Base-by-base conservation (phyloP, 371 early-diverging fungal species). In the Syncephalastrum racemosum region DNA sequence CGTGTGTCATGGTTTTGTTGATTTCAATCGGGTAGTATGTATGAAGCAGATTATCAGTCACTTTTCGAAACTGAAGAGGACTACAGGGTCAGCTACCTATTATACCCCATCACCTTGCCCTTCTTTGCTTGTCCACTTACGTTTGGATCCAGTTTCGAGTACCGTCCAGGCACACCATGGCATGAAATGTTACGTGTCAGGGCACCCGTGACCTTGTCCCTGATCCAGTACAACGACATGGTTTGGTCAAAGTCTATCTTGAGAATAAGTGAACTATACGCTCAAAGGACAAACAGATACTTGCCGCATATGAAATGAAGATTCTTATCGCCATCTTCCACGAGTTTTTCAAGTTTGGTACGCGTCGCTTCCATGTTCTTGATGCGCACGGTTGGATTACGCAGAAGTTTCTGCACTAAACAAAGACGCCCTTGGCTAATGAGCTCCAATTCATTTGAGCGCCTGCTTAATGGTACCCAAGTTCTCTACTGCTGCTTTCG, bases 21-120 rank as follows among this genome's bases (percentile, higher is more conserved):
- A 89, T 80, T 53, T 91, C 90, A 48, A 90, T 87, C 1, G 90
- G 90, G 62, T 89, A 91, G 71, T 84, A 91, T 15, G 76, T 82
- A 16, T 80, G 67, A 62, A 77, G 81, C 4, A 88, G 70, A 12
- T 51, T 68, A 5, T 74, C 67, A 4, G 79, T 69, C 44, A 66
- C 67, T 22, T 47, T 52, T 40, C 77, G 81, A 59, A 77, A 82
- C 83, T 84, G 53, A 12, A 27, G 20, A 27, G 27, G 48, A 18
- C 42, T 40, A 24, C 12, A 20, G 22, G 6, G 45, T 56, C 25
- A 62, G 45, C 12, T 10, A 22, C 25, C 24, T 43, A 39, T 23
- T 31, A 40, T 24, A 45, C n/a, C n/a, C n/a, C 36, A 12, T 31
- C 10, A 7, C 41, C 12, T n/a, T 39, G n/a, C 25, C 23, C 15